Evolutionary conservation across 805 yeast species (phyloP), one percentile per base, ranked within the genome.

Genomic region (Cyberlindnera xishuangbannaensis): DNA sequence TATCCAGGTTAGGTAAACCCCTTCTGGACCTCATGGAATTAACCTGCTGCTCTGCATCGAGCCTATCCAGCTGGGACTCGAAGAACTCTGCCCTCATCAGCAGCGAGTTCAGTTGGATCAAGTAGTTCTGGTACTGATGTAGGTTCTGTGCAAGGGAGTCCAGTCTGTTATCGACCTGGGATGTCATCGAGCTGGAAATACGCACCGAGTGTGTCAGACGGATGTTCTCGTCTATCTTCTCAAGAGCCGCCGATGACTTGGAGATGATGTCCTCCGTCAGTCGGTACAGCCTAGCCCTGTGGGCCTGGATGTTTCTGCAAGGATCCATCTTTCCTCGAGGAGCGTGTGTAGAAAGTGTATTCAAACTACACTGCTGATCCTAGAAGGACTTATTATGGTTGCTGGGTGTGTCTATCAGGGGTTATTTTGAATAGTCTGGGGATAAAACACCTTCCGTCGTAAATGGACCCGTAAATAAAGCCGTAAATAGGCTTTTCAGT

Each of bases 21-120:
- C 34, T 39, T n/a, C 40, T 39, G 5, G 35, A 18, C 18, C 48
- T 33, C 30, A 38, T 26, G 10, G 33, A 27, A 14, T 43, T 36
- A n/a, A 35, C 34, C 19, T 36, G 36, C 24, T 39, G 38, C 15
- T 50, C 51, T 3, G 45, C 41, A 21, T 55, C 60, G 4, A 53
- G 36, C 24, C 47, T 40, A 16, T 41, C 45, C 21, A 55, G 29
- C 26, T 56, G 61, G 1, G 53, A 44, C 30, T 55, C 61, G 18
- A 54, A 49, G 31, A 46, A 55, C 36, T 54, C 59, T 8, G 52
- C 45, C 29, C 58, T 39, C n/a, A 56, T 28, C 14, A 47, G 30
- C 16, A 56, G 33, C 2, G 55, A 42, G 28, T 56, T 55, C 37
- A 56, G 24, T 25, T 53, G 52, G 4, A 56, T 28, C 5, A 54